These are phyloP conservation scores for Pyrenophora teres DNA, from an alignment of 2,329 filamentous ascomycete species.

Conservation along the genomic window DNA sequence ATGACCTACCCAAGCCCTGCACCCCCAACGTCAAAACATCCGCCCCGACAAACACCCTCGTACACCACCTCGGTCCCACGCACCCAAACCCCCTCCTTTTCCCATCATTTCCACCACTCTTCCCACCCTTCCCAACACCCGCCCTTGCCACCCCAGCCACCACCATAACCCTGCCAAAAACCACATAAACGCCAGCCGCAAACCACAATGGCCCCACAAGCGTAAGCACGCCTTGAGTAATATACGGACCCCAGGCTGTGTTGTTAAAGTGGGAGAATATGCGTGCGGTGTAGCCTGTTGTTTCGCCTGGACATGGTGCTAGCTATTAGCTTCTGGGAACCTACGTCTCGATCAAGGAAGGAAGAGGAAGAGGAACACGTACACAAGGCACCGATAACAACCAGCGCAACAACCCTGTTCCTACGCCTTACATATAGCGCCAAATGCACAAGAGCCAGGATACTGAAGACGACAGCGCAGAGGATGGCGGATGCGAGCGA, in stretches of 20 bases:
- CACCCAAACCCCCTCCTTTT: constrained; percentile 27
- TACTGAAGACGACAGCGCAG: constrained; percentile 29
- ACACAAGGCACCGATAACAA: constrained; percentile 37
- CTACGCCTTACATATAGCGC: constrained; percentile 24
- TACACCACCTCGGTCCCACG: constrained; percentile 37
- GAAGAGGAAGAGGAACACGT: not conserved
- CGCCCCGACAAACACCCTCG: constrained; percentile 34
- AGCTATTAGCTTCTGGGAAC: not conserved
- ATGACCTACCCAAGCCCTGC: constrained; percentile 35
- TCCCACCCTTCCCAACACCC: too few relatives aligned
- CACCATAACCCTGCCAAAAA: constrained; percentile 48
- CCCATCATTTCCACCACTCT: too few relatives aligned
- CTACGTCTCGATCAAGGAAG: too few relatives aligned
- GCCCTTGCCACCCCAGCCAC: constrained; percentile 15
- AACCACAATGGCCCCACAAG: constrained; percentile 54
- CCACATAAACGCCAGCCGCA: constrained; percentile 56
- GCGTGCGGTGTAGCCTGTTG: constrained; percentile 49
- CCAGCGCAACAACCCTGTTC: constrained; percentile 31
- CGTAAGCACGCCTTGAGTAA: constrained; percentile 49
- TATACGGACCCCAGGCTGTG: constrained; percentile 46
- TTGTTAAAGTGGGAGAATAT: constrained; percentile 47
- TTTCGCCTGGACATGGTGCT: constrained; percentile 37
- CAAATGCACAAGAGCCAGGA: constrained; percentile 27
- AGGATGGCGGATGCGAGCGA: constrained; percentile 32
- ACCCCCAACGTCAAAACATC: constrained; percentile 38